Base-by-base conservation (phyloP, 805 yeast genomes). In the Monosporozyma servazzii region DNA sequence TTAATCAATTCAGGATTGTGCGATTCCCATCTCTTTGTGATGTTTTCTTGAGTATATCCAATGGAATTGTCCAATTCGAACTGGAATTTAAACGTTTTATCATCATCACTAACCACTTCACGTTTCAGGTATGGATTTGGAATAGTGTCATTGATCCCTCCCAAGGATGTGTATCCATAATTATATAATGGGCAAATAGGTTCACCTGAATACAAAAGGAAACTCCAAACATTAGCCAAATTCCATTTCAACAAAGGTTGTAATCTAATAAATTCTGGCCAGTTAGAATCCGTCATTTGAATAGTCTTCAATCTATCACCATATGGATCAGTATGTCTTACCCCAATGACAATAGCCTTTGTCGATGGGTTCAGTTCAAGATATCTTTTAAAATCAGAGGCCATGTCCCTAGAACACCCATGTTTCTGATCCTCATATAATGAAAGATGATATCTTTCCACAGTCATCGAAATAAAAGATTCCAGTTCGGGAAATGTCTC, bases 231-330 rank as follows among this genome's bases (percentile, higher is more conserved):
- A 52, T 89, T 87, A 20, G 77, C 76, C 58, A 87, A 85, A 41
- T 78, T 78, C 98, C 98, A 93, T 51, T 86, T 86, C 43, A 93
- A 73, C 6, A 93, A 81, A 0, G 99, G 98, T 61, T 90, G 95
- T 4, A 90, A 72, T 48, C 99, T 70, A 55, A 83, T 68, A 63
- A 93, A 91, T 27, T 74, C 70, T 4, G 99, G 99, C 98, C 98
- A 93, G 52, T 88, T 82, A 53, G 82, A 83, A 62, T 91, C 96
- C 0, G 99, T 93, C 40, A 62, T 67, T 62, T 88, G 95, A 49
- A 87, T 76, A 45, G 77, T 74, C 27, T 70, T 54, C 45, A 91
- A 71, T 20, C 71, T 58, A 2, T 70, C 72, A 0, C 96, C 93
- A 66, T 76, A 86, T 0, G 99, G 98, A 64, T 93, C 99, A 2